Evolutionary conservation across 352 stramenopile genomes (phyloP).

Genomic region (Phytophthora pseudosyringae): DNA sequence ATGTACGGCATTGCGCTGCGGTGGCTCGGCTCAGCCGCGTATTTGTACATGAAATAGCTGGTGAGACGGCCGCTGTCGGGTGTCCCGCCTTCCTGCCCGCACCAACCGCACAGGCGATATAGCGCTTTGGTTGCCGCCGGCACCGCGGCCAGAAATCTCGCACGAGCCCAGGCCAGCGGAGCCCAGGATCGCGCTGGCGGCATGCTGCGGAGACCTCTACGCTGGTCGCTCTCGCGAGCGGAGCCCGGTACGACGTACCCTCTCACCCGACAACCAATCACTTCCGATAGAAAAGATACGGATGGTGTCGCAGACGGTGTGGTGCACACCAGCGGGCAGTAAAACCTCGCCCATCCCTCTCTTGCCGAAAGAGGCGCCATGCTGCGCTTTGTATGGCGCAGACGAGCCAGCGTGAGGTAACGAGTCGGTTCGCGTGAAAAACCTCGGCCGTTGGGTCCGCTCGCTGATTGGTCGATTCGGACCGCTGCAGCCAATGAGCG

Average conservation of each 20-base stretch:
- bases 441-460: constrained; percentile 7
- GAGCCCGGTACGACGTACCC: constrained; percentile 3
- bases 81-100: neutral
- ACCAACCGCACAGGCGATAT: no score
- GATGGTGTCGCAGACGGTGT: constrained; percentile 28
- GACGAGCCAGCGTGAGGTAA: constrained; percentile 30
- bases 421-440: constrained; percentile 30
- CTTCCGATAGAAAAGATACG: constrained; percentile 33
- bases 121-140: no score
- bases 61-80: neutral
- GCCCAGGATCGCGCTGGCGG: neutral
- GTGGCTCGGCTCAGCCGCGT: no score
- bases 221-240: neutral
- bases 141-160: neutral
- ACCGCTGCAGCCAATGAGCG: constrained; percentile 14
- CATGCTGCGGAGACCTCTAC: neutral
- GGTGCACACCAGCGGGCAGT: neutral
- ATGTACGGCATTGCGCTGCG: no score
- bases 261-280: constrained; percentile 33
- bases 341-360: constrained; percentile 26
- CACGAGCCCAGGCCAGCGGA: neutral
- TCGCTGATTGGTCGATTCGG: constrained; percentile 14
- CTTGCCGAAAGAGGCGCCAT: constrained; percentile 23
- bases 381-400: constrained; percentile 27
- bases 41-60: no score